These are phyloP conservation scores for Albizia julibrissin DNA, from an alignment of 306 rosid genomes.

Conservation along the genomic window DNA sequence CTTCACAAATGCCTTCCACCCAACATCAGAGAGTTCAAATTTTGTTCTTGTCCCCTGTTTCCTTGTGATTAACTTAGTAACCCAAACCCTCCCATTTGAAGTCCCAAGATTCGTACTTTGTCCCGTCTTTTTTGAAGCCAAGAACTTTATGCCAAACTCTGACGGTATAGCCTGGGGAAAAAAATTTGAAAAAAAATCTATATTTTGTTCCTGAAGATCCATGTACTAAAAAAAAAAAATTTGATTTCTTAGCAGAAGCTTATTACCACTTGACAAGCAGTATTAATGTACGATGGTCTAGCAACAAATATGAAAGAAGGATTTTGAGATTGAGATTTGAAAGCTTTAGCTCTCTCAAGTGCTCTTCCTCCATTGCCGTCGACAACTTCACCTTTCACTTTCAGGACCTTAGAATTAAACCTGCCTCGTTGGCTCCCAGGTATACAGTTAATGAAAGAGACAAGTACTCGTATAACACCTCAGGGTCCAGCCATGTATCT, in stretches of 20 bases:
- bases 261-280: neutral
- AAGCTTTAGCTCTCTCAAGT: conserved; percentile 29
- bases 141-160: conserved; percentile 10
- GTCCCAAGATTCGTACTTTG: neutral
- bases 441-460: neutral
- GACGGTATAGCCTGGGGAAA: neutral
- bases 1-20: neutral
- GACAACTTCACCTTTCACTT: neutral
- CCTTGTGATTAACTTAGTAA: neutral
- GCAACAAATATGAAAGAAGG: conserved; percentile 18
- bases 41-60: neutral
- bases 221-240: neutral
- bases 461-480: no score
- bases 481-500: no score
- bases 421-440: neutral
- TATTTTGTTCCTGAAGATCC: neutral
- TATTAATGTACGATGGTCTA: conserved; percentile 1
- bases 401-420: neutral
- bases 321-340: conserved; percentile 6
- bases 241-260: neutral
- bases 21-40: neutral
- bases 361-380: neutral
- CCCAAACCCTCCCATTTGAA: conserved; percentile 12
- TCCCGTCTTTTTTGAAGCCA: neutral
- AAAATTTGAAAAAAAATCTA: no score